Conservation (phyloP, 164 flowering plant species). For the Hamamelis virginiana region DNA sequence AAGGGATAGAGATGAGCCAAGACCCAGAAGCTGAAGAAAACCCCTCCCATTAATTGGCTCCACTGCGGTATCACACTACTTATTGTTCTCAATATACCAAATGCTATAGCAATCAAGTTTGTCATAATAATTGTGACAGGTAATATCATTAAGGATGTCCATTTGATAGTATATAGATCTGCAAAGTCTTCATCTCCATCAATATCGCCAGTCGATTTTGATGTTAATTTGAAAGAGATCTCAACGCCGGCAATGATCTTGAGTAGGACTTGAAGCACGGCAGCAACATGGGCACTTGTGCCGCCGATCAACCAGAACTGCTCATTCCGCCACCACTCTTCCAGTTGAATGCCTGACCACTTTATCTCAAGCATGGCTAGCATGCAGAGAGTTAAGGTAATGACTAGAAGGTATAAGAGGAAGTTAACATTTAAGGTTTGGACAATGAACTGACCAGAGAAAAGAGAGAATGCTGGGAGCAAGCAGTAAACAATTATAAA, state of each 20-base stretch:
- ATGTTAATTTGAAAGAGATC: slow-evolving; percentile 79
- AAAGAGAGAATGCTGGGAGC: slow-evolving; percentile 78
- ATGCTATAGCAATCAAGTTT: slow-evolving; percentile 73
- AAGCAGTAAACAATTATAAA: slow-evolving; percentile 83
- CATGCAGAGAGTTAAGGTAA: slow-evolving; percentile 58
- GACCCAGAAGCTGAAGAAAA: slow-evolving; percentile 92
- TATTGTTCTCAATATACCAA: slow-evolving; percentile 61
- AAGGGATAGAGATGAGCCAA: slow-evolving; percentile 85
- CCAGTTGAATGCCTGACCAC: slow-evolving; percentile 77
- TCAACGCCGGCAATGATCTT: slow-evolving; percentile 86
- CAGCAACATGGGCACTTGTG: slow-evolving; percentile 86
- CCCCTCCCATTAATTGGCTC: slow-evolving; percentile 79
- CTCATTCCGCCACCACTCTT: slow-evolving; percentile 93
- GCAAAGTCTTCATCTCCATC: slow-evolving; percentile 72
- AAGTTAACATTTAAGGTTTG: slow-evolving; percentile 59
- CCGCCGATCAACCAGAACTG: slow-evolving; percentile 95
- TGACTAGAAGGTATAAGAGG: slow-evolving; percentile 64
- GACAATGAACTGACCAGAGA: slow-evolving; percentile 79
- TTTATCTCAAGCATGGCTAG: slow-evolving; percentile 82
- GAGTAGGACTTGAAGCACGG: slow-evolving; percentile 82
- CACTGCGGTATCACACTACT: slow-evolving; percentile 68
- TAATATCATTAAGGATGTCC: slow-evolving; percentile 82
- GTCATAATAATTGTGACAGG: slow-evolving; percentile 70
- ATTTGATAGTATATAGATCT: slow-evolving; percentile 70
- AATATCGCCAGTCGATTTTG: slow-evolving; percentile 72